A percentile compares a stretch with the other conserved stretches of the same genome.
Conservation (phyloP, 2,329 filamentous ascomycete genomes). For the Talaromyces islandicus region DNA sequence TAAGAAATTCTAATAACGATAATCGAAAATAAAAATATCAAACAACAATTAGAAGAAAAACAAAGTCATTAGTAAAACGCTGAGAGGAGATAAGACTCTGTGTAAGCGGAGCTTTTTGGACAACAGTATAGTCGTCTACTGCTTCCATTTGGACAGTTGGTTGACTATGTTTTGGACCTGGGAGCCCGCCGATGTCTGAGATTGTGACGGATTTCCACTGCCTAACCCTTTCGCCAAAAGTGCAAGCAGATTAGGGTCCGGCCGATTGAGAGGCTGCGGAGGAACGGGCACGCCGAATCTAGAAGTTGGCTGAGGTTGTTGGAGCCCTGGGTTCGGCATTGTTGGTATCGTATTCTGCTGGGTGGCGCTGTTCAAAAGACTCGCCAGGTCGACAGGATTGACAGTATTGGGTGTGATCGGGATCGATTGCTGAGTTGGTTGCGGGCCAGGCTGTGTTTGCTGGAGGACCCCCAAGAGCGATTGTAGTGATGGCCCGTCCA, state of each 20-base stretch:
- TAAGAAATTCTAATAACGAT: not conserved
- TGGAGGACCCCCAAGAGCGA: slow-evolving; percentile 60
- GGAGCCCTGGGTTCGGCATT: slow-evolving; percentile 21
- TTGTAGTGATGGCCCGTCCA: slow-evolving; percentile 66
- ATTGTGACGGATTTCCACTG: slow-evolving; percentile 29
- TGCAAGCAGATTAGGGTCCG: slow-evolving; percentile 32
- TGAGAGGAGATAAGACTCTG: not conserved
- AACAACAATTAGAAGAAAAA: not conserved
- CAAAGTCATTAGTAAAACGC: not conserved
- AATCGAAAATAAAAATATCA: not conserved
- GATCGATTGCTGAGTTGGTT: slow-evolving; percentile 30
- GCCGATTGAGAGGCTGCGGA: slow-evolving; percentile 16
- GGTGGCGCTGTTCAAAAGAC: slow-evolving; percentile 33
- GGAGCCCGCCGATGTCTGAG: slow-evolving; percentile 25
- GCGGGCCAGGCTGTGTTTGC: slow-evolving; percentile 32
- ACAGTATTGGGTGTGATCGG: slow-evolving; percentile 23
- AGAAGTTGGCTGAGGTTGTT: slow-evolving; percentile 20
- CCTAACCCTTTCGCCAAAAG: slow-evolving; percentile 33
- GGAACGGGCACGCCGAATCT: slow-evolving; percentile 24
- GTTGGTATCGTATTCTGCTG: slow-evolving; percentile 22
- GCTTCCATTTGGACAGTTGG: slow-evolving; percentile 42
- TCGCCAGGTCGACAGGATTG: slow-evolving; percentile 35
- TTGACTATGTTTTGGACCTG: slow-evolving; percentile 46
- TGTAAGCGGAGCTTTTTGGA: not conserved
- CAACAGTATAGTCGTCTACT: slow-evolving; percentile 21